phyloP scores from a whole-genome alignment of 495 filamentous ascomycete species.

The Neohortaea acidophila region DNA sequence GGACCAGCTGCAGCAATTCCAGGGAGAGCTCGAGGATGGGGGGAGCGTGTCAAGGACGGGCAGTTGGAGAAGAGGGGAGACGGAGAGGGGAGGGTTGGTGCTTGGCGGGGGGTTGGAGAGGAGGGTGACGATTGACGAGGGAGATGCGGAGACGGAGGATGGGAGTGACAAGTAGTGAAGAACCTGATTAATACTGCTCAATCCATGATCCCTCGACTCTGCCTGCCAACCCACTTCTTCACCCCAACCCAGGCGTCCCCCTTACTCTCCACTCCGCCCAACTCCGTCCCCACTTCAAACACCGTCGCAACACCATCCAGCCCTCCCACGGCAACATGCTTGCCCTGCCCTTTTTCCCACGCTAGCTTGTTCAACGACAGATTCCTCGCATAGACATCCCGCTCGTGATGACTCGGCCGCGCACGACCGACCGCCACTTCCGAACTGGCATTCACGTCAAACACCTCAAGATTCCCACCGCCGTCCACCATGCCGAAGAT shows the following conservation, averaged over 20 bases:
- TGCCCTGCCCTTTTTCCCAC: slow-evolving; percentile 83
- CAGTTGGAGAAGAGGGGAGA: neutral
- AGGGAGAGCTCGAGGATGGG: neutral
- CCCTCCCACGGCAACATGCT: slow-evolving; percentile 71
- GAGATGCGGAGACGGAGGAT: neutral
- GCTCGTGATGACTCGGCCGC: slow-evolving; percentile 43
- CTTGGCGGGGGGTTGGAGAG: neutral
- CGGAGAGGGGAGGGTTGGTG: neutral
- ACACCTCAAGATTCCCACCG: slow-evolving; percentile 82
- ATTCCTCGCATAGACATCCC: slow-evolving; percentile 38
- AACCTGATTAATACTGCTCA: no score
- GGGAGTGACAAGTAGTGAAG: neutral
- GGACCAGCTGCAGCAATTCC: neutral
- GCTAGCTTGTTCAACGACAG: slow-evolving; percentile 81
- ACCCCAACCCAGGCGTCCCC: slow-evolving; percentile 83
- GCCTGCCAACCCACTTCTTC: slow-evolving; percentile 63
- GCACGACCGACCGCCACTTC: slow-evolving; percentile 76
- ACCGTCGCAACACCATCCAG: slow-evolving; percentile 79
- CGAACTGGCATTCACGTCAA: slow-evolving; percentile 83
- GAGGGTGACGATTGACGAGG: neutral
- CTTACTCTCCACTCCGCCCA: slow-evolving; percentile 63
- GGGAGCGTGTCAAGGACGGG: neutral
- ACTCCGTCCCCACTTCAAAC: slow-evolving; percentile 79
- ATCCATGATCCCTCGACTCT: no score
- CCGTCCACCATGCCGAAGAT: slow-evolving; percentile 92